These are phyloP conservation scores for Auxenochlorella protothecoides DNA, from an alignment of 139 green algal species.

Conservation along the genomic window DNA sequence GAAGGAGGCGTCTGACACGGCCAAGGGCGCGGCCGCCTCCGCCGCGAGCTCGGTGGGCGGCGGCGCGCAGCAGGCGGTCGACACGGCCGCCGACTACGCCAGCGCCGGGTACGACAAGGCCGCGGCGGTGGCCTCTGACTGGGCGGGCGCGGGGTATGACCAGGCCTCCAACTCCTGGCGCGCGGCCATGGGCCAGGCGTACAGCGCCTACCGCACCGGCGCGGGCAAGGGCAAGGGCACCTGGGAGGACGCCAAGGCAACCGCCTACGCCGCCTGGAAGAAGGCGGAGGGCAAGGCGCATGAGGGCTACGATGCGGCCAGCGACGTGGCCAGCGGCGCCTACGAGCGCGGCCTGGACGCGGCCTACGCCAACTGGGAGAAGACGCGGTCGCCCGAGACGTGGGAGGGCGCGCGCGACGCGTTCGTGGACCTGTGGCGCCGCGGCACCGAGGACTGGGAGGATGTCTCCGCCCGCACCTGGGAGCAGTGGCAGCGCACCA, in stretches of 20 bases:
- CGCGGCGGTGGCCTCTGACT: no score
- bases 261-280: not conserved
- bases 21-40: not conserved
- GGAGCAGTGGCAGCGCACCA: slow-evolving; percentile 1
- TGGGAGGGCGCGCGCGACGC: no score
- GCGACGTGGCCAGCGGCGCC: slow-evolving; percentile 4
- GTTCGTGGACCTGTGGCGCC: no score
- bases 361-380: slow-evolving; percentile 15
- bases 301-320: slow-evolving; percentile 7
- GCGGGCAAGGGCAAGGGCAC: not conserved
- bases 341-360: slow-evolving; percentile 7
- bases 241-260: not conserved
- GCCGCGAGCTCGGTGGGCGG: no score
- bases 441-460: not conserved
- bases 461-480: not conserved
- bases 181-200: not conserved
- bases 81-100: no score
- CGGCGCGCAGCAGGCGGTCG: no score
- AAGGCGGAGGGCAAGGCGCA: slow-evolving; percentile 7
- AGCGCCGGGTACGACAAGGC: no score
- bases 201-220: not conserved
- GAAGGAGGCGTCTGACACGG: no score
- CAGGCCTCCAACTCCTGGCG: not conserved
- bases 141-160: no score
- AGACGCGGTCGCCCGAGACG: no score